Evolutionary conservation across 2,329 filamentous ascomycete species (phyloP).

Genomic region (Chalaropsis thielavioides): DNA sequence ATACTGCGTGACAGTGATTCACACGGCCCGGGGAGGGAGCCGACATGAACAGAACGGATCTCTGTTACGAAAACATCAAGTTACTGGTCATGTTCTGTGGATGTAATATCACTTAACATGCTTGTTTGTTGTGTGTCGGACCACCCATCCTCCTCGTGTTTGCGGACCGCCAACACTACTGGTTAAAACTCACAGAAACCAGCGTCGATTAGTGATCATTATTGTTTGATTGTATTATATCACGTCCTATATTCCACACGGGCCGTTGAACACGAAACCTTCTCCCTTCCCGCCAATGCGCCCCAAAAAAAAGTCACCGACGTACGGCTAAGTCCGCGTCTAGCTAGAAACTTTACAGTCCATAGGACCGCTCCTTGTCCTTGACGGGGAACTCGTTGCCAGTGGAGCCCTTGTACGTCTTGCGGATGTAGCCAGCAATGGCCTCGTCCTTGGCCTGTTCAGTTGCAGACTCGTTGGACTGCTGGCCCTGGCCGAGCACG

Average conservation of each 20-base stretch:
- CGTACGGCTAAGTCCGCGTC: neutral
- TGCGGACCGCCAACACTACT: neutral
- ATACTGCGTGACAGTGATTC: neutral
- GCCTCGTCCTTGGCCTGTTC: constrained; percentile 77
- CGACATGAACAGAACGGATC: neutral
- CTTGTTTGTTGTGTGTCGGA: neutral
- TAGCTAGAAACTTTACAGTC: constrained; percentile 16
- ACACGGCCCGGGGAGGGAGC: neutral
- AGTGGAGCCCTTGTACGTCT: constrained; percentile 52
- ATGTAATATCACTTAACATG: neutral
- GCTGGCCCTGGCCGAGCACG: constrained; percentile 52
- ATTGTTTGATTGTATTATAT: neutral
- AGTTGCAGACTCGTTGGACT: constrained; percentile 55
- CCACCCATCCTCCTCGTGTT: neutral
- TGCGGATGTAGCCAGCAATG: constrained; percentile 58
- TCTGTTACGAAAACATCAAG: neutral
- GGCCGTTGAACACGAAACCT: neutral
- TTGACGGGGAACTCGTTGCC: constrained; percentile 55
- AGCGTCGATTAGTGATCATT: neutral
- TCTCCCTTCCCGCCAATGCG: no score
- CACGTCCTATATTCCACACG: neutral
- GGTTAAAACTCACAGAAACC: neutral
- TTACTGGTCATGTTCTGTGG: neutral
- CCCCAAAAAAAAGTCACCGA: neutral
- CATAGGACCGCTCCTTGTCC: constrained; percentile 45